phyloP scores from a whole-genome alignment of 345 rosid genomes.

The Crucihimalaya himalaica region DNA sequence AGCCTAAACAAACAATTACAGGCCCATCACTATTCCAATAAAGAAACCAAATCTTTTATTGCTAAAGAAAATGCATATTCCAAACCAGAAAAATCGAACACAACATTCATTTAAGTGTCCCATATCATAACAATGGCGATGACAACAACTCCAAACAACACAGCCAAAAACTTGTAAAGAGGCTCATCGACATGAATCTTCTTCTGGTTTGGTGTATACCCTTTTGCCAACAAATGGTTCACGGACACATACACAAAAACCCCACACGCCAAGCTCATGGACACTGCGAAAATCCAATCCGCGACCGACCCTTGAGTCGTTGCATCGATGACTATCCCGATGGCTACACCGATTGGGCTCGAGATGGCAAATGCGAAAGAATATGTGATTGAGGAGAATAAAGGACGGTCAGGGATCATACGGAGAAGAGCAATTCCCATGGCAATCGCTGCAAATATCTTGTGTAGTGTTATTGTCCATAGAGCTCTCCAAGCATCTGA shows the following conservation, averaged over 20 bases:
- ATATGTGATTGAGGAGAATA: constrained; percentile 53
- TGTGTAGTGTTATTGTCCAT: constrained; percentile 73
- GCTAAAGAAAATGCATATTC: no score
- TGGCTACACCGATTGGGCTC: constrained; percentile 69
- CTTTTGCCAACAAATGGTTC: constrained; percentile 67
- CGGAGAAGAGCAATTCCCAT: constrained; percentile 89
- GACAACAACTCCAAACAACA: constrained; percentile 57
- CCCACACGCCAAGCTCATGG: constrained; percentile 83
- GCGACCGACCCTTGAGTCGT: constrained; percentile 72
- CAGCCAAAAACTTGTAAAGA: constrained; percentile 55
- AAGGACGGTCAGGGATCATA: constrained; percentile 70
- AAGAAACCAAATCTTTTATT: no score
- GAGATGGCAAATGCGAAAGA: constrained; percentile 83
- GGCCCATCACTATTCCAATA: background rate
- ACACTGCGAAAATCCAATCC: constrained; percentile 73
- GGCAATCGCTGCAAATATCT: constrained; percentile 80
- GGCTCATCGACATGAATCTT: constrained; percentile 48
- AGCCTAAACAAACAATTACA: background rate
- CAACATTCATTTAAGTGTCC: constrained; percentile 41
- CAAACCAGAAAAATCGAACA: background rate
- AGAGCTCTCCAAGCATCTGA: constrained; percentile 77
- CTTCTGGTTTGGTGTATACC: constrained; percentile 49
- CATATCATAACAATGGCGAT: constrained; percentile 75
- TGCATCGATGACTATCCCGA: constrained; percentile 75
- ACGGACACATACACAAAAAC: constrained; percentile 73